Percentiles rank a stretch among this genome's conserved stretches.
These are phyloP conservation scores for Pseudogymnoascus sp. DNA, from an alignment of 2,329 filamentous ascomycete species.

Conservation along the genomic window DNA sequence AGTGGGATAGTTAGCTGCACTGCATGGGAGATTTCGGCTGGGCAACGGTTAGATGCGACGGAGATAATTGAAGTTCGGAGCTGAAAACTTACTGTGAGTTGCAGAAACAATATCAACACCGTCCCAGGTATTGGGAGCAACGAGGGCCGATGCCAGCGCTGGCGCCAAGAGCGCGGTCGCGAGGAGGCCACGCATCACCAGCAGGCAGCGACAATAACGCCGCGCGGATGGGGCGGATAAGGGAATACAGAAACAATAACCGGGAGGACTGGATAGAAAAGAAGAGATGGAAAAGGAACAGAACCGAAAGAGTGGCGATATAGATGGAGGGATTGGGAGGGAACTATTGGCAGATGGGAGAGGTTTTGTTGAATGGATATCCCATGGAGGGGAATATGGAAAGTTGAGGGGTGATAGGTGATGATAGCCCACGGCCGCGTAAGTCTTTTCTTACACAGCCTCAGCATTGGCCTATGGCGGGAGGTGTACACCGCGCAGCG, in stretches of 20 bases:
- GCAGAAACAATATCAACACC: background rate
- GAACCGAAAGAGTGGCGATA: constrained; percentile 2
- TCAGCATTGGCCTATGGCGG: background rate
- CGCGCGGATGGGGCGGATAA: background rate
- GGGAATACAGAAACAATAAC: background rate
- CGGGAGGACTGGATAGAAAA: background rate
- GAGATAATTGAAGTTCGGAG: background rate
- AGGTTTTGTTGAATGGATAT: background rate
- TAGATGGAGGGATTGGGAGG: background rate
- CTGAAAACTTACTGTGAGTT: background rate
- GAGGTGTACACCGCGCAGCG: background rate
- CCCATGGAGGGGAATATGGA: background rate
- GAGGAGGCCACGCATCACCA: constrained; percentile 1
- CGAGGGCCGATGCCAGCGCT: constrained; percentile 7
- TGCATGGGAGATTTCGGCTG: background rate
- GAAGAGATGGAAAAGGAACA: background rate
- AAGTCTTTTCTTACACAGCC: constrained; percentile 1
- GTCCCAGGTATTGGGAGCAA: constrained; percentile 4
- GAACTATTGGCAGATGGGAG: background rate
- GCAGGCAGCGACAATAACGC: background rate
- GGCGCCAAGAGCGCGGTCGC: constrained; percentile 4
- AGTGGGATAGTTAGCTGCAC: background rate
- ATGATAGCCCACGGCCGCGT: background rate
- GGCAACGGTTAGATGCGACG: background rate
- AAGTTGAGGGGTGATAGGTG: background rate